These are phyloP conservation scores for Penicillium silybi DNA, from an alignment of 495 filamentous ascomycete species.

Conservation along the genomic window DNA sequence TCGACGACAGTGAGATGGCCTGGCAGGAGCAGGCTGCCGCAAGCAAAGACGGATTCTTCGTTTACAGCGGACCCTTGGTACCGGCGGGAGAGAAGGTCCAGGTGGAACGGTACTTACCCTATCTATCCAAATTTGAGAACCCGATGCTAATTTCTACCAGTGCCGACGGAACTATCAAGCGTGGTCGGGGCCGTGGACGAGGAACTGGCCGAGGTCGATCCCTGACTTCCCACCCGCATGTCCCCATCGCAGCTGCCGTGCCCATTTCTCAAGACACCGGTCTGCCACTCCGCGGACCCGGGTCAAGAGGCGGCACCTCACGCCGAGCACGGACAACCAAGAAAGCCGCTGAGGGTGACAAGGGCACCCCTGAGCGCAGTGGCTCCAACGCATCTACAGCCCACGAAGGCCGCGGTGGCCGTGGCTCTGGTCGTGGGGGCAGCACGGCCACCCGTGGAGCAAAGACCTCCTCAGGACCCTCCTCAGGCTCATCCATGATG, in stretches of 20 bases:
- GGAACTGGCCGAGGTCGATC: conserved; percentile 49
- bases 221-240: conserved; percentile 33
- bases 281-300: conserved; percentile 61
- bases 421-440: conserved; percentile 33
- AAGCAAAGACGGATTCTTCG: conserved; percentile 88
- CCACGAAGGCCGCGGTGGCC: conserved; percentile 24
- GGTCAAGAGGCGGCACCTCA: conserved; percentile 74
- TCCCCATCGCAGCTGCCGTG: conserved; percentile 37
- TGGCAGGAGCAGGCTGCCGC: conserved; percentile 96
- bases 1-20: conserved; percentile 91
- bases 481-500: conserved; percentile 10
- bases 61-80: conserved; percentile 80
- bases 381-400: conserved; percentile 19
- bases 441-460: conserved; percentile 27
- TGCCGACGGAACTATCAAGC: conserved; percentile 70
- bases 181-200: conserved; percentile 70
- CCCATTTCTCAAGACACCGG: conserved; percentile 45
- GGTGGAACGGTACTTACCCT: conserved; percentile 59
- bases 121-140: neutral
- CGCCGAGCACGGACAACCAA: conserved; percentile 81
- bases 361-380: conserved; percentile 51
- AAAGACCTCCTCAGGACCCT: conserved; percentile 14
- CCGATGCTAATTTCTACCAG: conserved; percentile 32
- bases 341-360: conserved; percentile 58
- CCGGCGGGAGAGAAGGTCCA: conserved; percentile 86